phyloP scores from a whole-genome alignment of 768 basidiomycete species.

The Podaxis pistillaris region DNA sequence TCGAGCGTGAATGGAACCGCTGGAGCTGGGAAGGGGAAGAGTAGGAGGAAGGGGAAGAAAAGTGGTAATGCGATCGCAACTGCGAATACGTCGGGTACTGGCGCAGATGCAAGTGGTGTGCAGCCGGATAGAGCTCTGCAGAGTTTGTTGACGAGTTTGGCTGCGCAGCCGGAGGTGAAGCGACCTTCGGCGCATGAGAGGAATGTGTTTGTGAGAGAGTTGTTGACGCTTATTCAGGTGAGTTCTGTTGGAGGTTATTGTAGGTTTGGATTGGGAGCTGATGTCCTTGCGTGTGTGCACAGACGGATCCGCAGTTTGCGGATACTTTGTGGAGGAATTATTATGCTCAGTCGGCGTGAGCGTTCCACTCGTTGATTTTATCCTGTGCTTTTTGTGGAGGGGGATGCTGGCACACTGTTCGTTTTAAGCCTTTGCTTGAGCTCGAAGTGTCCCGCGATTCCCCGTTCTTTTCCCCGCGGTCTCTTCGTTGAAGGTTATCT shows the following conservation, averaged over 20 bases:
- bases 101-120: conserved; percentile 7
- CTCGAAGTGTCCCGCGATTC: not conserved
- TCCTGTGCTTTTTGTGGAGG: not conserved
- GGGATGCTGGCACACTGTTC: no score
- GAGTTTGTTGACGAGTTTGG: conserved; percentile 7
- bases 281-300: conserved; percentile 3
- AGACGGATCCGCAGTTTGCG: conserved; percentile 69
- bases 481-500: not conserved
- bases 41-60: conserved; percentile 20
- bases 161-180: conserved; percentile 19
- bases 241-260: conserved; percentile 22
- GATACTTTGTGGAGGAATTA: conserved; percentile 31
- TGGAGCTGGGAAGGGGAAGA: conserved; percentile 20
- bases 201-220: conserved; percentile 58
- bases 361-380: not conserved
- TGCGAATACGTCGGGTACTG: conserved; percentile 22
- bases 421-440: not conserved
- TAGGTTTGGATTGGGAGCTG: conserved; percentile 3
- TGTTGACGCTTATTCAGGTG: conserved; percentile 62
- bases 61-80: conserved; percentile 24
- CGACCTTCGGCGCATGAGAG: conserved; percentile 35
- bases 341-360: not conserved
- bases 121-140: conserved; percentile 12
- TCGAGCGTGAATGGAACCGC: conserved; percentile 22
- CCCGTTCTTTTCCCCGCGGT: not conserved